Evolutionary conservation across 2,329 filamentous ascomycete genomes (phyloP).

Genomic region (Aspergillus japonicus): DNA sequence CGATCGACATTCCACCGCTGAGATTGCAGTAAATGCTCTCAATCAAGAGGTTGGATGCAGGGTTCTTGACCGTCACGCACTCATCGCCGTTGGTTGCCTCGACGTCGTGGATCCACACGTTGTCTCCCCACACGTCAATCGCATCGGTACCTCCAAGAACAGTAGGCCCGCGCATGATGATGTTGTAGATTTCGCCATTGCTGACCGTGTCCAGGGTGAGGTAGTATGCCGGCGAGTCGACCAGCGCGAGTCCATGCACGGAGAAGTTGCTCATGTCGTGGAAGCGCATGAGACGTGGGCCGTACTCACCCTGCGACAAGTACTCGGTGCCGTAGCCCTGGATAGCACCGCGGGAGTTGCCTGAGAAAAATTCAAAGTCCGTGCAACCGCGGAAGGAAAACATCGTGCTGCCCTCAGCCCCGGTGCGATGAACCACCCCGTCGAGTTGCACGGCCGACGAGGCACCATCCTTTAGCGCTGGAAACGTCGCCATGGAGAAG

Average conservation of each 20-base stretch:
- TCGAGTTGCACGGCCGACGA: slow-evolving; percentile 52
- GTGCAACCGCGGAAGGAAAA: neutral
- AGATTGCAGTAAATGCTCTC: neutral
- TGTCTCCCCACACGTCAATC: slow-evolving; percentile 24
- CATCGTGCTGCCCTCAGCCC: neutral
- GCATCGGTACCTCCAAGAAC: slow-evolving; percentile 45
- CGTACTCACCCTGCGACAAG: slow-evolving; percentile 42
- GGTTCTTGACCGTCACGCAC: slow-evolving; percentile 13
- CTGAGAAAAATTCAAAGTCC: slow-evolving; percentile 52
- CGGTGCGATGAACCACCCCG: slow-evolving; percentile 22
- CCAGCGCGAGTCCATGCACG: slow-evolving; percentile 50
- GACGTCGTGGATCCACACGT: slow-evolving; percentile 23
- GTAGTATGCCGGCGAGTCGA: slow-evolving; percentile 52
- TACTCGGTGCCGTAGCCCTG: slow-evolving; percentile 52
- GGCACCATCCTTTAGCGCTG: slow-evolving; percentile 45
- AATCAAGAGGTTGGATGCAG: neutral
- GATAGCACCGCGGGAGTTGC: slow-evolving; percentile 47
- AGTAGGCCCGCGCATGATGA: slow-evolving; percentile 53
- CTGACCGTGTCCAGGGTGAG: slow-evolving; percentile 49
- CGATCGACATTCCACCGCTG: neutral
- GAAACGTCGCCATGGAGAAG: slow-evolving; percentile 50
- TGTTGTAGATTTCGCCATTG: slow-evolving; percentile 56
- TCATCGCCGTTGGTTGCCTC: slow-evolving; percentile 22
- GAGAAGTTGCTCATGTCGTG: slow-evolving; percentile 48
- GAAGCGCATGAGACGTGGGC: slow-evolving; percentile 49